Evolutionary conservation across 148 eudicot species (phyloP).

Genomic region (Rhododendron henanense): DNA sequence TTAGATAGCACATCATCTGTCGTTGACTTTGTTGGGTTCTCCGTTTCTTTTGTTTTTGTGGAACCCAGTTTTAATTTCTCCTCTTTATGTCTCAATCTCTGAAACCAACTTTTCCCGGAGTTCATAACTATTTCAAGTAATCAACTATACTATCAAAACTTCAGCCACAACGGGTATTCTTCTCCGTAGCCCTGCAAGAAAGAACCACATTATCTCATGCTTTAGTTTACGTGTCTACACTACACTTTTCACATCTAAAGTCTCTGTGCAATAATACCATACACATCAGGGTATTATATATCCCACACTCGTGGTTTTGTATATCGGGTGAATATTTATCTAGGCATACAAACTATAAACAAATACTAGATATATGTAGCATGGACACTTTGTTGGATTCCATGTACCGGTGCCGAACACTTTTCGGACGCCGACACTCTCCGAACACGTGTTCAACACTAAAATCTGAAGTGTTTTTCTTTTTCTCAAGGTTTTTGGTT

Average conservation of each 20-base stretch:
- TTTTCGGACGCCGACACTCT: too few species aligned
- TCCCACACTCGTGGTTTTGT: too few species aligned
- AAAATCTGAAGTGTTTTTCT: too few species aligned
- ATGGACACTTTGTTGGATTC: too few species aligned
- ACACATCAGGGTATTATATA: too few species aligned
- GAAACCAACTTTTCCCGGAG: constrained; percentile 10
- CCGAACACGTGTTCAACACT: too few species aligned
- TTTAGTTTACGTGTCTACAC: background rate
- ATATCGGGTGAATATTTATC: too few species aligned
- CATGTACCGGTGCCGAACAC: too few species aligned
- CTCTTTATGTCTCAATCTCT: constrained; percentile 7
- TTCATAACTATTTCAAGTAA: background rate
- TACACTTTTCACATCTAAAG: background rate
- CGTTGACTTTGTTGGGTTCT: background rate
- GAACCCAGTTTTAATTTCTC: constrained; percentile 3
- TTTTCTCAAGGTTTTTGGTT: too few species aligned
- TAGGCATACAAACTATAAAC: too few species aligned
- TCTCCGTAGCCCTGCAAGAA: background rate
- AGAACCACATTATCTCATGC: background rate
- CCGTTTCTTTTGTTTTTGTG: background rate
- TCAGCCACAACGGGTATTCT: background rate
- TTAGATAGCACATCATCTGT: constrained; percentile 12
- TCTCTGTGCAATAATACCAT: too few species aligned
- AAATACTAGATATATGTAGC: too few species aligned
- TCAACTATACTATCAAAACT: background rate